Percentiles rank a stretch among this genome's conserved stretches.
These are phyloP conservation scores for Strobilomyces dryophilus DNA, from an alignment of 768 basidiomycete species.

Conservation along the genomic window DNA sequence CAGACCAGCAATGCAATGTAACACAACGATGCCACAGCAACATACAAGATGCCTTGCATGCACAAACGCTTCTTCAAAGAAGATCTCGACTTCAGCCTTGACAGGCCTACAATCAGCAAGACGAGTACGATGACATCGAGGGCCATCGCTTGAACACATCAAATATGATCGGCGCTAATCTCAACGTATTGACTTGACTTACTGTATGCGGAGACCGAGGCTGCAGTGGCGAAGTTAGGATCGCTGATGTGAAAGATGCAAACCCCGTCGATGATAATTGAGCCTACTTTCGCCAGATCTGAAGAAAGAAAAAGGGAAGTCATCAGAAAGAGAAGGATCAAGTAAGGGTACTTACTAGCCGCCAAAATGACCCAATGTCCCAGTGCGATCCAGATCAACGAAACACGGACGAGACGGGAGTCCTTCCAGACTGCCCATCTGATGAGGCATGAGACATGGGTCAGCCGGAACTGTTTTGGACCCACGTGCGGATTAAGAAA, in stretches of 20 bases:
- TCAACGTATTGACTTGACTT: neutral
- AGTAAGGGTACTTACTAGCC: neutral
- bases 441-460: neutral
- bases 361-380: slow-evolving; percentile 19
- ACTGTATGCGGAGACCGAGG: slow-evolving; percentile 12
- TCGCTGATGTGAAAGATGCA: neutral
- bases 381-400: slow-evolving; percentile 12
- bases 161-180: neutral
- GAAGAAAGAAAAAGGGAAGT: neutral
- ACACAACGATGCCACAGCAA: slow-evolving; percentile 4
- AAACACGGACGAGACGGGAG: slow-evolving; percentile 1
- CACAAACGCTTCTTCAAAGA: slow-evolving; percentile 13
- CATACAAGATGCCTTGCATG: slow-evolving; percentile 17
- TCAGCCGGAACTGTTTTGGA: neutral
- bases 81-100: slow-evolving; percentile 7
- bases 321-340: neutral
- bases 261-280: neutral
- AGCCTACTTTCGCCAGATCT: neutral
- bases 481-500: slow-evolving; percentile 24
- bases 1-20: slow-evolving; percentile 12
- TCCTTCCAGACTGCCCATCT: slow-evolving; percentile 27
- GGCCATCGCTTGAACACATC: slow-evolving; percentile 6
- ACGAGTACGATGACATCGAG: slow-evolving; percentile 18
- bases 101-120: slow-evolving; percentile 14
- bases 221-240: neutral